Conservation (phyloP, 139 green algal genomes). For the Eudorina sp. region DNA sequence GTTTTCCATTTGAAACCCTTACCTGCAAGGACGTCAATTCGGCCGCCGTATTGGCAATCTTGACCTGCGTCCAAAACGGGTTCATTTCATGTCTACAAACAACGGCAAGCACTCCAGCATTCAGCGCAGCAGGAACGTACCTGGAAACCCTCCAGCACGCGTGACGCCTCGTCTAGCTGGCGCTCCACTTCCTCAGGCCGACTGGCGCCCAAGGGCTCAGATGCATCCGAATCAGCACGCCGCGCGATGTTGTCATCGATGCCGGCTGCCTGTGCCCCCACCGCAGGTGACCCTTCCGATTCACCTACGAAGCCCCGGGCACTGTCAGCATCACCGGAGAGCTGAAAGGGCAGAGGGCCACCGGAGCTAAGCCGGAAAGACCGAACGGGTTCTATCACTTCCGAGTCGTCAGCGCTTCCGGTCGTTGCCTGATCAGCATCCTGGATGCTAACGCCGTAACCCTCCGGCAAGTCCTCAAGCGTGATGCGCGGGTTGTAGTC, state of each 20-base stretch:
- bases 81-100: too few relatives aligned
- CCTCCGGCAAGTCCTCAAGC: conserved; percentile 36
- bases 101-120: too few relatives aligned
- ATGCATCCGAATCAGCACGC: too few relatives aligned
- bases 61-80: neutral
- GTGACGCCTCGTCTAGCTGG: conserved; percentile 12
- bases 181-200: conserved; percentile 6
- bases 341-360: conserved; percentile 24
- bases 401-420: neutral
- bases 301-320: neutral
- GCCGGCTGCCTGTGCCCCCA: too few relatives aligned
- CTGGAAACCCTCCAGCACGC: neutral
- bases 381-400: neutral
- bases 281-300: neutral
- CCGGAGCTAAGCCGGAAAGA: conserved; percentile 24
- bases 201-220: too few relatives aligned
- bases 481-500: conserved; percentile 17
- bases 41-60: neutral
- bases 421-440: neutral
- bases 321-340: neutral
- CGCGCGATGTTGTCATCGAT: too few relatives aligned
- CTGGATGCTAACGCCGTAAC: neutral
- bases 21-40: neutral
- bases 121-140: neutral
- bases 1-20: too few relatives aligned